These are phyloP conservation scores for Colletotrichum liriopes DNA, from an alignment of 2,329 filamentous ascomycete genomes.

Conservation along the genomic window DNA sequence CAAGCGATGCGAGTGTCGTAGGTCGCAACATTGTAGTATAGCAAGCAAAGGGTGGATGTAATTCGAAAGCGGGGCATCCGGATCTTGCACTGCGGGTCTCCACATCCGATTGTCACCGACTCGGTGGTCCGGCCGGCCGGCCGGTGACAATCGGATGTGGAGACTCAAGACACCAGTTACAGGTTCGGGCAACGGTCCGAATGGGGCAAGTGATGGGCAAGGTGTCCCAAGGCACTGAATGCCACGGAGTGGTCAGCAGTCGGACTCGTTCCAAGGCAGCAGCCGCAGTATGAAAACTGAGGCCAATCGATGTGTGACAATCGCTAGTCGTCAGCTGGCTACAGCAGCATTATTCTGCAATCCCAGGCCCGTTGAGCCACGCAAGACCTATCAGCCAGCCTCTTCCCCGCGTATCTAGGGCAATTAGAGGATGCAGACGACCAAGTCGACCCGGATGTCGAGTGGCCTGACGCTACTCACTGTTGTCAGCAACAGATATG, in stretches of 20 bases:
- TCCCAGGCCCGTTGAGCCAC: conserved; percentile 18
- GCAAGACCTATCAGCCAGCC: conserved; percentile 11
- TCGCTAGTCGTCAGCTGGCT: conserved; percentile 9
- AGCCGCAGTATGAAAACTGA: background rate
- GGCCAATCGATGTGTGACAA: background rate
- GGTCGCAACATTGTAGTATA: background rate
- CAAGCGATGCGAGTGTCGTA: background rate
- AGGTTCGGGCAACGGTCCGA: background rate
- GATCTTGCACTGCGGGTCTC: background rate
- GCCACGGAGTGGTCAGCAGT: conserved; percentile 11
- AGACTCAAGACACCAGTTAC: background rate
- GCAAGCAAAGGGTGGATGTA: no score
- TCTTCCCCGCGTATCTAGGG: background rate
- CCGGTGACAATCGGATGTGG: background rate
- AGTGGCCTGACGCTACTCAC: conserved; percentile 4
- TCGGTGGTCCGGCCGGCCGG: background rate
- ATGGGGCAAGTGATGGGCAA: conserved; percentile 1
- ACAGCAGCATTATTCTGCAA: conserved; percentile 20
- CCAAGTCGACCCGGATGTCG: background rate
- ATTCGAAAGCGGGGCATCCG: background rate
- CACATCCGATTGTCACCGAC: background rate
- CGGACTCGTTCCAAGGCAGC: background rate
- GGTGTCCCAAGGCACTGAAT: background rate
- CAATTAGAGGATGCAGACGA: background rate
- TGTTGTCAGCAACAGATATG: conserved; percentile 18